Percentiles rank a stretch among this genome's conserved stretches.
Conservation (phyloP, 1,139 yeast species). For the Taphrina wiesneri region DNA sequence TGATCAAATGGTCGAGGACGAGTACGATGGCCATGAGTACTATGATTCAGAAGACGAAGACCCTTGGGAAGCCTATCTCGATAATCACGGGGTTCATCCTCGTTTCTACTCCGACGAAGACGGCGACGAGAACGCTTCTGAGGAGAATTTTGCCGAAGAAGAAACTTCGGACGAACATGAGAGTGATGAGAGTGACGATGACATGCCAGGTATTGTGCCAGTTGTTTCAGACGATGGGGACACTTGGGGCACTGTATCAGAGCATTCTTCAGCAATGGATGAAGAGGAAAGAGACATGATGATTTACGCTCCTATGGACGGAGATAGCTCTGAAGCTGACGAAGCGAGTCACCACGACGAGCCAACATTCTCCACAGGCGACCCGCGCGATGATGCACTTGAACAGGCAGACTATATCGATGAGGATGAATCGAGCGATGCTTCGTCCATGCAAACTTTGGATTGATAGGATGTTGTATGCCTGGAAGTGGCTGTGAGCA, state of each 20-base stretch:
- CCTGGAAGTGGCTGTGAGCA: background rate
- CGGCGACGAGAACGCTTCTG: background rate
- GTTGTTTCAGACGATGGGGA: background rate
- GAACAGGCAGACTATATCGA: background rate
- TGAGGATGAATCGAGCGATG: background rate
- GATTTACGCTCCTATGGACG: background rate
- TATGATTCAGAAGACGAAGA: background rate
- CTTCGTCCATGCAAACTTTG: background rate
- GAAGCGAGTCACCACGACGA: background rate
- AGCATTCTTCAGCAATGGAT: background rate
- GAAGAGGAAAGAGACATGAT: background rate
- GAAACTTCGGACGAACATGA: background rate
- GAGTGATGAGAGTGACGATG: background rate
- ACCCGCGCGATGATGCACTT: background rate
- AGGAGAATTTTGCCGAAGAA: background rate
- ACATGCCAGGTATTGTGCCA: background rate
- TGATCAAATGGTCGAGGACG: background rate
- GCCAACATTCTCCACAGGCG: background rate
- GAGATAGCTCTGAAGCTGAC: background rate
- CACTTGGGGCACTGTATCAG: constrained; percentile 2
- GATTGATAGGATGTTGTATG: background rate
- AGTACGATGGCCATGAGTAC: background rate
- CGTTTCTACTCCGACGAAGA: background rate
- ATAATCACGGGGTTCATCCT: background rate
- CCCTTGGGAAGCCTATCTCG: background rate